A percentile compares a stretch with the other conserved stretches of the same genome.
These are phyloP conservation scores for Alternaria brassicae DNA, from an alignment of 2,329 filamentous ascomycete genomes.

Conservation along the genomic window DNA sequence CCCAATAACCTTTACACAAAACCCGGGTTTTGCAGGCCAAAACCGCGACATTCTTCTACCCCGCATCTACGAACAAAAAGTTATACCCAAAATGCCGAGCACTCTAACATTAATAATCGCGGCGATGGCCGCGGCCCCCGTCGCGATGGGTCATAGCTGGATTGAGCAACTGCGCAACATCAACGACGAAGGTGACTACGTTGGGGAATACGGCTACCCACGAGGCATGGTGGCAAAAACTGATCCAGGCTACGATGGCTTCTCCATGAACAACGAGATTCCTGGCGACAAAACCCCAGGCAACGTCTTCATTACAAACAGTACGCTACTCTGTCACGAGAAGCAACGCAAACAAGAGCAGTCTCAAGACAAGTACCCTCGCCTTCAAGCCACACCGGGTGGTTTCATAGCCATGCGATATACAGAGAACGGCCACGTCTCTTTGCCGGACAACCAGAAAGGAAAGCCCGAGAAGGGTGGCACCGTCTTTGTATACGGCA, in stretches of 20 bases:
- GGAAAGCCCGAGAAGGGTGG: constrained; percentile 55
- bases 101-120: constrained; percentile 22
- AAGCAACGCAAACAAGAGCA: constrained; percentile 66
- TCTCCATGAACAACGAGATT: constrained; percentile 62
- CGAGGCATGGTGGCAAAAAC: constrained; percentile 71
- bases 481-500: constrained; percentile 59
- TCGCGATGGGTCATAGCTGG: constrained; percentile 71
- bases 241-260: constrained; percentile 63
- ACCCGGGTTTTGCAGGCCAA: constrained; percentile 10
- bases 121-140: constrained; percentile 29
- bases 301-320: constrained; percentile 55
- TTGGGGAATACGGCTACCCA: constrained; percentile 74
- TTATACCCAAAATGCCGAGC: constrained; percentile 28
- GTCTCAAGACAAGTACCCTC: constrained; percentile 62
- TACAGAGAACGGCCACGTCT: constrained; percentile 60
- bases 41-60: constrained; percentile 5
- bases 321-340: constrained; percentile 68
- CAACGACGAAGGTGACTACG: constrained; percentile 74
- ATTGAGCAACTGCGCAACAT: constrained; percentile 78
- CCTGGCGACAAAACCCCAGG: constrained; percentile 57
- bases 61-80: neutral
- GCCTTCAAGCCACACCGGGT: constrained; percentile 64
- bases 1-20: neutral
- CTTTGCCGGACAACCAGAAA: constrained; percentile 49
- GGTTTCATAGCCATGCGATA: constrained; percentile 59